Conservation (phyloP, 2,329 filamentous ascomycete species). For the Arthrobotrys sinensis region DNA sequence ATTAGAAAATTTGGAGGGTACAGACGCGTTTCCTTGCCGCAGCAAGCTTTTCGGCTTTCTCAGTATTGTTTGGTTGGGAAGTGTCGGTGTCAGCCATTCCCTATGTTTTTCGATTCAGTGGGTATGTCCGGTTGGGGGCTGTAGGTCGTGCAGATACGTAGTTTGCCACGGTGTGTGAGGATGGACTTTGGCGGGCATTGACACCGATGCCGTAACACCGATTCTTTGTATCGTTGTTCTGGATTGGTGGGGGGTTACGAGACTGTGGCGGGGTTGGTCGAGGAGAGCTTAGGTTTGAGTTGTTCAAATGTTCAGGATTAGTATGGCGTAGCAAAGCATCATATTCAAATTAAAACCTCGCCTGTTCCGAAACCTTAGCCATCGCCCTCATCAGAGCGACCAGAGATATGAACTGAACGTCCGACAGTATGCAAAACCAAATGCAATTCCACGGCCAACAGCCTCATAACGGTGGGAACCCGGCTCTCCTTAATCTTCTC, state of each 20-base stretch:
- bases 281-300: no score
- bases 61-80: neutral
- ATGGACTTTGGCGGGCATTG: no score
- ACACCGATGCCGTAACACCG: no score
- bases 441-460: conserved; percentile 48
- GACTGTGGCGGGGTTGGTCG: no score
- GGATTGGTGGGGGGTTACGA: no score
- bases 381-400: neutral
- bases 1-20: neutral
- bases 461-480: conserved; percentile 39
- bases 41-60: conserved; percentile 57
- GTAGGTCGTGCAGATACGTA: no score
- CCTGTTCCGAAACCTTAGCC: neutral
- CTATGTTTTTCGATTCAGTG: neutral
- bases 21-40: conserved; percentile 53
- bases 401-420: conserved; percentile 10
- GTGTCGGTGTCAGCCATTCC: conserved; percentile 45
- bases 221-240: no score
- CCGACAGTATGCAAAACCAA: conserved; percentile 47
- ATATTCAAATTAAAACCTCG: neutral
- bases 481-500: conserved; percentile 50
- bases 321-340: no score
- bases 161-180: no score
- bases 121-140: no score
- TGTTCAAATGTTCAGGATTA: no score